Conservation (phyloP, 306 rosid genomes). For the Quillaja saponaria region DNA sequence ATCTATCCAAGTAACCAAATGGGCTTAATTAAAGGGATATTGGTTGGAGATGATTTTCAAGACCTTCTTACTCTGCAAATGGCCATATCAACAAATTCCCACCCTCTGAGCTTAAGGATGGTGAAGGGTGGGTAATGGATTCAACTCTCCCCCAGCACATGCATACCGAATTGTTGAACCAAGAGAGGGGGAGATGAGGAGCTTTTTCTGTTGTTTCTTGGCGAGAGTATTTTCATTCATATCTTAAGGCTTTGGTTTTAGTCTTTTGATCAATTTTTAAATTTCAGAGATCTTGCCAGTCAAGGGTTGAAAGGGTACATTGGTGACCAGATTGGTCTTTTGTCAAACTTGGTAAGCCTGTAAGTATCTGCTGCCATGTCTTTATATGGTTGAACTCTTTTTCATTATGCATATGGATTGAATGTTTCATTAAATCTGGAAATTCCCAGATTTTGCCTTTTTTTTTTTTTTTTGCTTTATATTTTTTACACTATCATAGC, state of each 20-base stretch:
- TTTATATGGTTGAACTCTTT: too few relatives aligned
- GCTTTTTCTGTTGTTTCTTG: constrained; percentile 17
- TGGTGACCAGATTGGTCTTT: constrained; percentile 72
- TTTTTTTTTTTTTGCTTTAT: too few relatives aligned
- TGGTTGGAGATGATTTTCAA: too few relatives aligned
- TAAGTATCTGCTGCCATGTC: constrained; percentile 62
- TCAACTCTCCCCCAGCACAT: constrained; percentile 2
- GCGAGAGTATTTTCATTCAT: constrained; percentile 4
- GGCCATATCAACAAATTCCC: too few relatives aligned
- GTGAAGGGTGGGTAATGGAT: constrained; percentile 20
- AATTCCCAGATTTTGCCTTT: too few relatives aligned
- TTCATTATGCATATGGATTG: too few relatives aligned
- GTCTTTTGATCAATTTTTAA: constrained; percentile 23
- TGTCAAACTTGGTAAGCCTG: constrained; percentile 95
- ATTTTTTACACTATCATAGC: too few relatives aligned
- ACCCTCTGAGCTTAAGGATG: too few relatives aligned
- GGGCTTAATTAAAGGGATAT: background rate
- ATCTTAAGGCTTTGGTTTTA: constrained; percentile 13
- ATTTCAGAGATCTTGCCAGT: constrained; percentile 85
- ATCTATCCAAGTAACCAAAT: too few relatives aligned
- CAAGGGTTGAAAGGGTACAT: constrained; percentile 93
- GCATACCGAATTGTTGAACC: constrained; percentile 12
- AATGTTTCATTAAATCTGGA: too few relatives aligned
- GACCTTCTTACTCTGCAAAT: background rate
- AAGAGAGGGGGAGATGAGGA: constrained; percentile 9